A percentile compares a stretch with the other conserved stretches of the same genome.
Conservation (phyloP, 1,139 yeast genomes). For the Yamadazyma kanchanaburiensis region DNA sequence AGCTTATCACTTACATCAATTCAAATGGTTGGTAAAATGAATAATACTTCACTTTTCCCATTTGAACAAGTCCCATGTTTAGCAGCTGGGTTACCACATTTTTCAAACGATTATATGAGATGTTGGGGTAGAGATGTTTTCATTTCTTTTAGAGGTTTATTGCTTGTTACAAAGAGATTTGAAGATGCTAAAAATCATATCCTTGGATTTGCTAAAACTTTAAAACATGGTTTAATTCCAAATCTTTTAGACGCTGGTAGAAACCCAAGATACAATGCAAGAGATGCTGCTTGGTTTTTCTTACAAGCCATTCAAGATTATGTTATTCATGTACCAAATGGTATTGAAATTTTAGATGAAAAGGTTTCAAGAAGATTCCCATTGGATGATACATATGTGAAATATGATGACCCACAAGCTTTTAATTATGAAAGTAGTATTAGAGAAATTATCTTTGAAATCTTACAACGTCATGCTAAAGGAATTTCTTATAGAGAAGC, state of each 20-base stretch:
- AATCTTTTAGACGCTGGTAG: constrained; percentile 88
- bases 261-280: constrained; percentile 91
- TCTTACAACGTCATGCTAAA: constrained; percentile 77
- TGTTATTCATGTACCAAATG: constrained; percentile 63
- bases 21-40: constrained; percentile 80
- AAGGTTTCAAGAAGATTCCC: constrained; percentile 85
- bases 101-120: constrained; percentile 86
- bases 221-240: constrained; percentile 94
- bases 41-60: constrained; percentile 75
- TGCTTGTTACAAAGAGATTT: constrained; percentile 71
- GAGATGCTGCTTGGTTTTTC: constrained; percentile 98
- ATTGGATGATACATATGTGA: constrained; percentile 74
- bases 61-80: constrained; percentile 61
- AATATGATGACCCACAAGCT: constrained; percentile 68
- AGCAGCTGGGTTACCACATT: constrained; percentile 97
- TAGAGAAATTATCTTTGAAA: constrained; percentile 77
- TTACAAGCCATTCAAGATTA: constrained; percentile 86
- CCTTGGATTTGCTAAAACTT: constrained; percentile 82
- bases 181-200: constrained; percentile 83
- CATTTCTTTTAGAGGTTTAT: constrained; percentile 77
- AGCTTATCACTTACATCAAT: constrained; percentile 76
- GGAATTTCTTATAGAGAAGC: constrained; percentile 92
- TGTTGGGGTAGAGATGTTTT: constrained; percentile 99
- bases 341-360: constrained; percentile 62
- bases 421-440: constrained; percentile 69